Evolutionary conservation across 225 moss, liverwort and hornwort genomes (phyloP).

Genomic region (Antitrichia curtipendula): DNA sequence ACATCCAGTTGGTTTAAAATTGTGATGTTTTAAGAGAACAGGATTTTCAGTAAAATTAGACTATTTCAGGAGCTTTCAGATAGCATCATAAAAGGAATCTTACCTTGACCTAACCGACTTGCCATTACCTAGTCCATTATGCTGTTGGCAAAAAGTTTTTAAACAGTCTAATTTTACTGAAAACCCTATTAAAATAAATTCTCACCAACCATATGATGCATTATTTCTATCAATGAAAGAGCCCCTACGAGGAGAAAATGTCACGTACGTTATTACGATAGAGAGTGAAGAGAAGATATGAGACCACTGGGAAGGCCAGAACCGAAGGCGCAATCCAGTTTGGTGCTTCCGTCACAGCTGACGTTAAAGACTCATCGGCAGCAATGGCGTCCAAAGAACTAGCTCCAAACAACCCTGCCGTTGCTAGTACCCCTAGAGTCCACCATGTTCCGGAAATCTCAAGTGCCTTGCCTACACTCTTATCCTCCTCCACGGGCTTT

Average conservation of each 20-base stretch:
- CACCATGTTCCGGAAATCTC: slow-evolving; percentile 25
- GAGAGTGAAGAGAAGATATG: slow-evolving; percentile 56
- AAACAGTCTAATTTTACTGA: background rate
- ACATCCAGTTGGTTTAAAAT: background rate
- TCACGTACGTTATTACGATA: slow-evolving; percentile 51
- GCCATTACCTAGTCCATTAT: background rate
- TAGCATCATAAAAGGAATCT: background rate
- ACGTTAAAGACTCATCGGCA: slow-evolving; percentile 10
- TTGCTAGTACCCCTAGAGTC: slow-evolving; percentile 23
- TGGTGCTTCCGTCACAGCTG: slow-evolving; percentile 36
- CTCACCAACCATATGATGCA: background rate
- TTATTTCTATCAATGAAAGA: background rate
- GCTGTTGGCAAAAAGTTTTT: background rate
- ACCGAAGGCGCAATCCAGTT: slow-evolving; percentile 71
- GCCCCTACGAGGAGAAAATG: background rate
- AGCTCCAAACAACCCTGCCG: slow-evolving; percentile 16
- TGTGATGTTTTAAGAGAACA: background rate
- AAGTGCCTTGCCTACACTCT: background rate
- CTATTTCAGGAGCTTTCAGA: background rate
- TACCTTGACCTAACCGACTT: background rate
- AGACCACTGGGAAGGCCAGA: slow-evolving; percentile 66
- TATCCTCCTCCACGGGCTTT: background rate
- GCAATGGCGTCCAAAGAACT: slow-evolving; percentile 6
- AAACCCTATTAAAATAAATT: background rate
- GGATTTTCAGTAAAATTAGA: background rate